Evolutionary conservation across 768 basidiomycete genomes (phyloP), one percentile per base, ranked within the genome.

Genomic region (Hemileccinum rubropunctum): DNA sequence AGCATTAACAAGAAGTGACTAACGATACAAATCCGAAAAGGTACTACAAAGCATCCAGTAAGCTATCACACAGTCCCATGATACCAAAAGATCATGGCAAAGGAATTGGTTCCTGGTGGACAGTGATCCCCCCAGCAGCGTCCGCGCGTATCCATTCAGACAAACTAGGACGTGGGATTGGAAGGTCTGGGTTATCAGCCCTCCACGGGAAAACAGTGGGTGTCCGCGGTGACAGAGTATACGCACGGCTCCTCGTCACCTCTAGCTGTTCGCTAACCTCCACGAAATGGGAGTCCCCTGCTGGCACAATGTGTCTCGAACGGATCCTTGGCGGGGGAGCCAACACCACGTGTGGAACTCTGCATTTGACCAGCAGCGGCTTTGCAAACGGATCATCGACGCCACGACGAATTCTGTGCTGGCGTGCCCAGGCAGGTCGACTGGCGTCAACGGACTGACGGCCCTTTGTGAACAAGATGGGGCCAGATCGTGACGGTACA

Each of bases 61-160:
- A 32, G 27, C 3, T 28, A 48, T 23, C 18, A 39, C 21, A 27
- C 6, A 11, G 36, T 6, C 27, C 56, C 50, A 45, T 47, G 48
- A 48, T 21, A 34, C 51, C 39, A n/a, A n/a, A n/a, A n/a, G n/a
- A 21, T 57, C 23, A 67, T 40, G 51, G 50, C 15, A 51, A 57
- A 47, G 48, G 11, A 3, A n/a, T 55, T 4, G 60, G 50, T 42
- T 50, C 47, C 18, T 56, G 55, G 26, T 65, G 58, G 23, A 62
- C 52, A 21, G 47, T 62, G 51, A 59, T 49, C 32, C 63, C 66
- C 40, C 56, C 67, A 23, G 58, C 47, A 20, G 56, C 66, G 50
- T 77, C 74, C 1, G 79, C 81, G 15, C 71, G 70, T 28, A 82
- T 65, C 81, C 82, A 82, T 56, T 80, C 67, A 5, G 78, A 79